A percentile compares a stretch with the other conserved stretches of the same genome.
phyloP scores from a whole-genome alignment of 805 yeast genomes.

The Nakazawaea molendinolei region DNA sequence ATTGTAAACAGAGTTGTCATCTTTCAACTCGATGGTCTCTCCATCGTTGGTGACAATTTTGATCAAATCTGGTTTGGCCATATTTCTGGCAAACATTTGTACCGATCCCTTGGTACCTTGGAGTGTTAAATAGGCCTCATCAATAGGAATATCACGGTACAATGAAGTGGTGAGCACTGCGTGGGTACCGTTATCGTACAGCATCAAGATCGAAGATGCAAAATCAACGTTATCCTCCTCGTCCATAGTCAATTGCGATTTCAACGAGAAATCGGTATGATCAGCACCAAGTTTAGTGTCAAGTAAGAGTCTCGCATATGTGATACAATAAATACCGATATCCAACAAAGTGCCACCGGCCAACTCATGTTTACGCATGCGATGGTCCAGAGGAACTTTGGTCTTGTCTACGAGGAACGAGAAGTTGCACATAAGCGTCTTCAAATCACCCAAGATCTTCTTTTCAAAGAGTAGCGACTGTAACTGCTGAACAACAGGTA shows the following conservation, averaged over 20 bases:
- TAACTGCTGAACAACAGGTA: conserved; percentile 36
- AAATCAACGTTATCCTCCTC: conserved; percentile 36
- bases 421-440: conserved; percentile 37
- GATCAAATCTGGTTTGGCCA: conserved; percentile 21
- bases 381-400: conserved; percentile 24
- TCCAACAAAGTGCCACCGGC: conserved; percentile 56
- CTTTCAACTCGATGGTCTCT: conserved; percentile 23
- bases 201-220: conserved; percentile 29
- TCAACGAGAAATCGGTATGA: conserved; percentile 18
- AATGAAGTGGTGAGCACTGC: conserved; percentile 28
- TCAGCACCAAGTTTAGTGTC: conserved; percentile 27
- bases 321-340: conserved; percentile 45
- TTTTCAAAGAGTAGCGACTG: conserved; percentile 31
- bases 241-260: conserved; percentile 28
- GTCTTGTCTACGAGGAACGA: conserved; percentile 29
- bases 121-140: conserved; percentile 13
- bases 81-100: conserved; percentile 14
- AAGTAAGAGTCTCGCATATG: conserved; percentile 35
- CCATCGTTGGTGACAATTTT: conserved; percentile 23
- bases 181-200: conserved; percentile 33
- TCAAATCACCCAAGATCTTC: conserved; percentile 38
- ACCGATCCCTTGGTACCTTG: conserved; percentile 17
- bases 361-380: conserved; percentile 36
- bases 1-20: conserved; percentile 29
- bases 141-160: not conserved